Evolutionary conservation across 192 early-diverging fungal species (phyloP), one percentile per base, ranked within the genome.

Genomic region (Phlyctochytrium bullatum): DNA sequence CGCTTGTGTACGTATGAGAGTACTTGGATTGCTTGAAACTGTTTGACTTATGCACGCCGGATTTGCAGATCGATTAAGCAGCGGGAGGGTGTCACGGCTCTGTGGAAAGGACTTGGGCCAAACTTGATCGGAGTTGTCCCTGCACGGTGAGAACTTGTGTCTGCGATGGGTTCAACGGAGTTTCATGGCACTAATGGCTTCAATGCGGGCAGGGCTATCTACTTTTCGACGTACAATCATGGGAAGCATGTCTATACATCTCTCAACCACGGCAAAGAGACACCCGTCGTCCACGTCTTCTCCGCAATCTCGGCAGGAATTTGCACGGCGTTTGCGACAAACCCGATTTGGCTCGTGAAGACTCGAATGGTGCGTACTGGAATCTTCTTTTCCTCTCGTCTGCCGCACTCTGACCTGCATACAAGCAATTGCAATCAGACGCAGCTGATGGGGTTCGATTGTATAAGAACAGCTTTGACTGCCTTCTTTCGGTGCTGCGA

Each of bases 271-370:
- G 91, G 92, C 20, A 67, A 75, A 30, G 97, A 98, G 65, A 90
- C 88, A 1, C 59, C 94, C 4, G 17, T 80, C 34, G 88, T 99
- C 1, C 92, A 97, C 61, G 78, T 96, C 47, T 76, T 88, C 12
- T 89, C 95, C 0, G 92, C 94, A 0, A 79, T 83, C 0, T 75
- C 85, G 3, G 92, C 94, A 0, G 89, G 88, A 12, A 74, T 92
- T 31, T 82, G 91, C 2, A 93, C 90, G 2, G 90, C 92, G 0
- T 86, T 89, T 1, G 80, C 77, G n/a, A 96, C 95, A 1, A 97
- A 94, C 68, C 97, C 97, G 0, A 97, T 98, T 27, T 98, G 97
- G 97, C 83, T 98, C 51, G 87, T 98, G 36, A 98, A 98, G 68
- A 98, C 95, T 0, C 78, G 97, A 56, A 91, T 98, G 82, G 74